Base-by-base conservation (phyloP, 2,329 filamentous ascomycete species). In the Pseudogymnoascus sp. region DNA sequence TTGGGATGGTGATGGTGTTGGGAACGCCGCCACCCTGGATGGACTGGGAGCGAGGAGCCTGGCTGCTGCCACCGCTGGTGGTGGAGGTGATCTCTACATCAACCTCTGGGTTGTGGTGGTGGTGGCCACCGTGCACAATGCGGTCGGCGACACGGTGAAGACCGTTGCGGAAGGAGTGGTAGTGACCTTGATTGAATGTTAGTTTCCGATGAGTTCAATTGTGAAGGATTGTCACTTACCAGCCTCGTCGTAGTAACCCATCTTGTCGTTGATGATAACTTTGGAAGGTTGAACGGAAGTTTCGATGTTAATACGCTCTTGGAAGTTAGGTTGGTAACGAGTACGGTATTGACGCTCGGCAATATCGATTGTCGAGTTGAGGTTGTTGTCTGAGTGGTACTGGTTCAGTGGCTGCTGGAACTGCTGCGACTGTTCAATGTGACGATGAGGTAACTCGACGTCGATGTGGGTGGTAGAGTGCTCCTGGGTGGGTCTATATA, bases 1-100 rank as follows among this genome's bases (percentile, higher is more conserved):
- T 96, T 69, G 95, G 94, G 78, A 99, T 97, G 75, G 92, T 93
- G 77, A 97, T 92, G 71, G 91, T 96, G 84, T 94, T 92, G 75
- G 87, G 82, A 64, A 80, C 70, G 67, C 58, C 58, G 37, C 25
- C 13, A 40, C 58, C 58, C 48, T 55, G 48, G 48, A 64, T 61
- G 29, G 40, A 29, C 12, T 25, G 15, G 13, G n/a, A 59, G 10
- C 36, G 36, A 40, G 59, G 31, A 61, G 59, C 29, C n/a, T 39
- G 48, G 48, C 48, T 55, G 35, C 25, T 65, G 60, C 68, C 67
- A 36, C 67, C 62, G 60, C 64, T 61, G 55, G 58, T 60, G 40
- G 48, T 60, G 18, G 61, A 63, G 59, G 60, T 65, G 64, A 68
- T 65, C 58, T 63, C 67, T 65, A 71, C 66, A 65, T 71, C 69